Conservation (phyloP, 768 basidiomycete genomes). For the Hebeloma cylindrosporum region DNA sequence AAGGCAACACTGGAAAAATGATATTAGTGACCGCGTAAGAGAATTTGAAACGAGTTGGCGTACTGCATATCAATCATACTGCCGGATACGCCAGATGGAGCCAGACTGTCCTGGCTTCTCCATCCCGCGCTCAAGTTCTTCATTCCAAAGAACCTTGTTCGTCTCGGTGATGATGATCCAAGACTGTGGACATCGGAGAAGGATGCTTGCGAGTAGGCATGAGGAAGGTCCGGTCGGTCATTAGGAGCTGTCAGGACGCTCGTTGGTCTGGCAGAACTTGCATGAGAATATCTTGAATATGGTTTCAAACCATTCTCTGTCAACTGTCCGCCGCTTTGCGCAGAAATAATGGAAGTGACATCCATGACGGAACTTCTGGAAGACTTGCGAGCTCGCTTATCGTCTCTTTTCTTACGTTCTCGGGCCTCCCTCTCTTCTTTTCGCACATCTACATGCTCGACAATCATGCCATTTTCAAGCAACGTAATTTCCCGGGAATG, state of each 20-base stretch:
- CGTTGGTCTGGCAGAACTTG: slow-evolving; percentile 53
- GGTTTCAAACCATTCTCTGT: slow-evolving; percentile 62
- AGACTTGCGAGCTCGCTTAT: slow-evolving; percentile 69
- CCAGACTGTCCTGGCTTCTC: slow-evolving; percentile 80
- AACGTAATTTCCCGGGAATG: slow-evolving; percentile 75
- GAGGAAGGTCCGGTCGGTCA: slow-evolving; percentile 61
- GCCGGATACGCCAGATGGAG: slow-evolving; percentile 77
- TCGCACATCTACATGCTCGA: slow-evolving; percentile 83
- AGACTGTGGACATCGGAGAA: slow-evolving; percentile 80
- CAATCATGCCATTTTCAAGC: slow-evolving; percentile 86
- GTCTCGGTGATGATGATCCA: slow-evolving; percentile 63
- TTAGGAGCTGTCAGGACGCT: slow-evolving; percentile 61
- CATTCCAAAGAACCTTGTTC: slow-evolving; percentile 77
- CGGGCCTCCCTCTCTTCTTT: slow-evolving; percentile 76
- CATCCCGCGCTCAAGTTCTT: slow-evolving; percentile 70
- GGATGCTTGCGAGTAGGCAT: slow-evolving; percentile 74
- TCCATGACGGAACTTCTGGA: slow-evolving; percentile 72
- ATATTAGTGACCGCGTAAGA: slow-evolving; percentile 2
- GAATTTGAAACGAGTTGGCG: slow-evolving; percentile 40
- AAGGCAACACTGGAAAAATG: slow-evolving; percentile 61
- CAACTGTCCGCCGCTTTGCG: slow-evolving; percentile 52
- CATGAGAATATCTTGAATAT: slow-evolving; percentile 60
- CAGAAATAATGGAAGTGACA: slow-evolving; percentile 71
- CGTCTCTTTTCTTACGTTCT: slow-evolving; percentile 69
- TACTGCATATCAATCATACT: slow-evolving; percentile 95